Evolutionary conservation across 2,329 filamentous ascomycete genomes (phyloP).

Genomic region (Lachnellula occidentalis): DNA sequence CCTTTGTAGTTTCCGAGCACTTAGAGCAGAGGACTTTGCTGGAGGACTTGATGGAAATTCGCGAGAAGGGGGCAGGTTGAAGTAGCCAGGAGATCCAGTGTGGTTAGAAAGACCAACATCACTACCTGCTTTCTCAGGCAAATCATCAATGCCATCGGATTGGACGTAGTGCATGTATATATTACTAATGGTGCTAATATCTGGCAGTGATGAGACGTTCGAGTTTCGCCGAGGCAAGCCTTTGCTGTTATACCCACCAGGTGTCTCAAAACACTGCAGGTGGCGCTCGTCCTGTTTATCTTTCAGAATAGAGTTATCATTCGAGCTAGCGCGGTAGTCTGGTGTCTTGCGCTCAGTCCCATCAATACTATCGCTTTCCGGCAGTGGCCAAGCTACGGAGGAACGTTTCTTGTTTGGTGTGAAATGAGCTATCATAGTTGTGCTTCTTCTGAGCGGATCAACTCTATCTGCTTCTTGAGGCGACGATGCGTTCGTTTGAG

Average conservation of each 20-base stretch:
- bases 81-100: neutral
- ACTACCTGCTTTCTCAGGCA: conserved; percentile 2
- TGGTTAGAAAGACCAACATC: neutral
- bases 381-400: conserved; percentile 4
- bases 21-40: conserved; percentile 8
- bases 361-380: conserved; percentile 1
- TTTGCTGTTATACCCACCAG: neutral
- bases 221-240: neutral
- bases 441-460: neutral
- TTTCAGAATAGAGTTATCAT: neutral
- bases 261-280: neutral
- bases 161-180: conserved; percentile 24
- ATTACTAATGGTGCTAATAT: conserved; percentile 27
- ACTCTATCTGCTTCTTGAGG: neutral
- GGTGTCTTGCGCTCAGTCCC: neutral
- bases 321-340: neutral
- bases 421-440: neutral
- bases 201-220: conserved; percentile 6
- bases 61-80: neutral
- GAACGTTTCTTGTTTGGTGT: neutral
- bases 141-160: conserved; percentile 3
- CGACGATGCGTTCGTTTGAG: neutral
- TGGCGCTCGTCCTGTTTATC: neutral
- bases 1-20: conserved; percentile 7
- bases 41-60: conserved; percentile 6